A percentile compares a stretch with the other conserved stretches of the same genome.
Evolutionary conservation across 2,329 filamentous ascomycete genomes (phyloP).

Genomic region (Aspergillus fumigatus): DNA sequence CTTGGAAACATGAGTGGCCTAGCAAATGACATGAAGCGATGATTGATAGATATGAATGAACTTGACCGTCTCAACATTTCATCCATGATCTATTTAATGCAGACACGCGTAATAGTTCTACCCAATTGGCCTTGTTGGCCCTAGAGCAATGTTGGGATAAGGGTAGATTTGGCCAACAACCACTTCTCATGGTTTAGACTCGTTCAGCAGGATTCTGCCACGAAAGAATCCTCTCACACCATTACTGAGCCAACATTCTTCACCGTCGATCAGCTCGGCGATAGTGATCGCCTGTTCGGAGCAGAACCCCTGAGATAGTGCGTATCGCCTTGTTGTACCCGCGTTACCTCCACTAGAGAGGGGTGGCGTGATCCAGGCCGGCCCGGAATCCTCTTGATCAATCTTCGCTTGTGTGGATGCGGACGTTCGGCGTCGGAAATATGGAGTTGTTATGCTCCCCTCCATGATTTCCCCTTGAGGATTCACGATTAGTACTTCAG

Average conservation of each 20-base stretch:
- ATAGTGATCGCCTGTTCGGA: slow-evolving; percentile 60
- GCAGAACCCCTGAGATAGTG: slow-evolving; percentile 65
- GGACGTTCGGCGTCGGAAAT: slow-evolving; percentile 59
- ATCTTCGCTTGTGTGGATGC: background rate
- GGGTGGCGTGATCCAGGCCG: slow-evolving; percentile 75
- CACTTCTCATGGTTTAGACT: background rate
- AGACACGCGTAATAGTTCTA: background rate
- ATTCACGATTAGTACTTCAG: slow-evolving; percentile 75
- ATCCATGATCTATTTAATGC: background rate
- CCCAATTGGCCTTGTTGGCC: background rate
- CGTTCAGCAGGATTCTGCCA: slow-evolving; percentile 24
- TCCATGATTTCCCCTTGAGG: slow-evolving; percentile 69
- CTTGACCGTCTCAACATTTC: background rate
- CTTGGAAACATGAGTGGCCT: background rate
- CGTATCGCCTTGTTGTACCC: slow-evolving; percentile 78
- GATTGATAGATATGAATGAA: background rate
- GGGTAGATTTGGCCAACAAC: background rate
- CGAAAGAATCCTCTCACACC: slow-evolving; percentile 72
- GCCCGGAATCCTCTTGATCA: slow-evolving; percentile 21
- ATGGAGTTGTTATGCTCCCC: slow-evolving; percentile 75
- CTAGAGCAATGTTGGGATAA: background rate
- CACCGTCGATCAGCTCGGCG: slow-evolving; percentile 61
- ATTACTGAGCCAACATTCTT: slow-evolving; percentile 85
- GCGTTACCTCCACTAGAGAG: slow-evolving; percentile 74
- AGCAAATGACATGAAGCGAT: background rate